phyloP scores from a whole-genome alignment of 805 yeast genomes.

The Candida montana region DNA sequence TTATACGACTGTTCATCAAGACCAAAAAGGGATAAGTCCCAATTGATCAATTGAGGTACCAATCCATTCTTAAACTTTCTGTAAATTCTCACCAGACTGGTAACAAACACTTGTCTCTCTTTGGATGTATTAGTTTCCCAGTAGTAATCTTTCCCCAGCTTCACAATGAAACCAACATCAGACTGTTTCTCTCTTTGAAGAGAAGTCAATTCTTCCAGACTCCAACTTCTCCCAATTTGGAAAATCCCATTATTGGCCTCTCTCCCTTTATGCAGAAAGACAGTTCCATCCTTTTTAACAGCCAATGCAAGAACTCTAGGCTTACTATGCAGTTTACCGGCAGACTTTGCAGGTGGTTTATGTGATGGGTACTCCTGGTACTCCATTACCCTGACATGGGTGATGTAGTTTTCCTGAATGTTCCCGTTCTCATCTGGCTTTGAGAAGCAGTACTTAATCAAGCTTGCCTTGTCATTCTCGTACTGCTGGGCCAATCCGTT shows the following conservation, averaged over 20 bases:
- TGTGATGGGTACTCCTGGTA: slow-evolving; percentile 63
- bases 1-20: slow-evolving; percentile 33
- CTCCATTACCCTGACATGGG: slow-evolving; percentile 73
- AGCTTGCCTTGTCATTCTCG: slow-evolving; percentile 46
- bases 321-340: slow-evolving; percentile 44
- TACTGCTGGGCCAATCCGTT: slow-evolving; percentile 49
- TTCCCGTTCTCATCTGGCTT: slow-evolving; percentile 38
- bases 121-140: slow-evolving; percentile 66
- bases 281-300: slow-evolving; percentile 59
- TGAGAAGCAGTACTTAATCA: slow-evolving; percentile 46
- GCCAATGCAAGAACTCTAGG: slow-evolving; percentile 53
- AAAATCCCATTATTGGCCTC: slow-evolving; percentile 66
- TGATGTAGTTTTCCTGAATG: slow-evolving; percentile 55
- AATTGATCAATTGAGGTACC: slow-evolving; percentile 47
- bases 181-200: slow-evolving; percentile 50
- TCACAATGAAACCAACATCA: slow-evolving; percentile 52
- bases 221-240: slow-evolving; percentile 94
- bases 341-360: slow-evolving; percentile 58
- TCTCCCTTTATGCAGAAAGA: slow-evolving; percentile 79
- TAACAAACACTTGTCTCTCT: slow-evolving; percentile 55
- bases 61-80: slow-evolving; percentile 51
- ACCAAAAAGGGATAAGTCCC: slow-evolving; percentile 41
- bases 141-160: slow-evolving; percentile 72
- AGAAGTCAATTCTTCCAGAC: slow-evolving; percentile 58
- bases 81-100: slow-evolving; percentile 46